Percentiles rank a stretch among this genome's conserved stretches.
Conservation (phyloP, 768 basidiomycete species). For the Pleurotus tuoliensis region DNA sequence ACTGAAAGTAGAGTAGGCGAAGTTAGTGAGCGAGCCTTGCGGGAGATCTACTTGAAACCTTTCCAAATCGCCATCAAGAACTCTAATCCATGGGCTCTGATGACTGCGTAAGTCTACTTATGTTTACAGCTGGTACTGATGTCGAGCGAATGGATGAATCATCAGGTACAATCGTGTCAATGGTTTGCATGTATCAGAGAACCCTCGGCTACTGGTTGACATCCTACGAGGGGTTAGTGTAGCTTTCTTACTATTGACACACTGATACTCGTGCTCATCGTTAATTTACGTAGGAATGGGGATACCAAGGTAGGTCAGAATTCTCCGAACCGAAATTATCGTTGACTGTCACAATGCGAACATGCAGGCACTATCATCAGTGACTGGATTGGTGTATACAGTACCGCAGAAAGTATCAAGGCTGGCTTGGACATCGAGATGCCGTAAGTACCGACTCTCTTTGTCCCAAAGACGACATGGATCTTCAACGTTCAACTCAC, state of each 20-base stretch:
- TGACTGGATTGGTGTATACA: constrained; percentile 53
- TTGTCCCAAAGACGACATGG: too few species aligned
- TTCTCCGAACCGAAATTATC: neutral
- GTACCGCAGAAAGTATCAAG: constrained; percentile 46
- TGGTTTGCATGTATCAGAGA: constrained; percentile 57
- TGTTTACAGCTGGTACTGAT: neutral
- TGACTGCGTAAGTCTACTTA: constrained; percentile 43
- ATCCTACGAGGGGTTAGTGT: constrained; percentile 43
- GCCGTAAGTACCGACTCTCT: constrained; percentile 29
- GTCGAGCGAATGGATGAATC: neutral
- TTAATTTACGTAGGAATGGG: constrained; percentile 47
- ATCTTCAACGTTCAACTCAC: too few species aligned
- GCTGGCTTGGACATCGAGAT: constrained; percentile 66
- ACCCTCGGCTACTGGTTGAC: constrained; percentile 42
- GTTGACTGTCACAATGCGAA: neutral
- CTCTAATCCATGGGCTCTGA: constrained; percentile 53
- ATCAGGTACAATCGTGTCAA: constrained; percentile 45
- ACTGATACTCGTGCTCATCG: neutral
- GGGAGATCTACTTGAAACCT: constrained; percentile 64
- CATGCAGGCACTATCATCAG: constrained; percentile 49
- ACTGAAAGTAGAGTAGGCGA: constrained; percentile 27
- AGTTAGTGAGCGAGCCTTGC: constrained; percentile 49
- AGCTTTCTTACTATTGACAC: neutral
- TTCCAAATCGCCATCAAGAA: constrained; percentile 57
- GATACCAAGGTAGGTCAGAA: constrained; percentile 36